Conservation (phyloP, 495 filamentous ascomycete species). For the Talaromyces nanjingensis region DNA sequence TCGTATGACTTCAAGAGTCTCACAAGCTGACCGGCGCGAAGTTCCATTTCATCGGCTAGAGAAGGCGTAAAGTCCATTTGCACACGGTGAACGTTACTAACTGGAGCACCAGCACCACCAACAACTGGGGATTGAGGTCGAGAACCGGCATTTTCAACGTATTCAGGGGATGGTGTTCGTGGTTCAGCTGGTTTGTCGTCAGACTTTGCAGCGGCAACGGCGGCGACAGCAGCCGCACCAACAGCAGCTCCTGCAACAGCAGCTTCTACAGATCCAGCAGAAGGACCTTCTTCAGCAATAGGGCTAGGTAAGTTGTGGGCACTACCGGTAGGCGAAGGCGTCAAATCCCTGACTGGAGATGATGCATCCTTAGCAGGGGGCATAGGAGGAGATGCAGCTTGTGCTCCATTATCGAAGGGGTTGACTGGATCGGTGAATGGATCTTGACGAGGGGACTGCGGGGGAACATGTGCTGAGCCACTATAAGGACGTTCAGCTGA, state of each 20-base stretch:
- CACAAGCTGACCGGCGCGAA: slow-evolving; percentile 73
- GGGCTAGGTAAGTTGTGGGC: slow-evolving; percentile 14
- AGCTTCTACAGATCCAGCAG: neutral
- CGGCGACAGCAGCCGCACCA: slow-evolving; percentile 29
- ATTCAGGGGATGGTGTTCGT: slow-evolving; percentile 20
- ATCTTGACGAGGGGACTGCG: slow-evolving; percentile 26
- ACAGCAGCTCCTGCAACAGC: slow-evolving; percentile 19
- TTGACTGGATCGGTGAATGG: slow-evolving; percentile 44
- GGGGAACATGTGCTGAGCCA: slow-evolving; percentile 16
- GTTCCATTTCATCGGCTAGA: slow-evolving; percentile 81
- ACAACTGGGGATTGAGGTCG: slow-evolving; percentile 41
- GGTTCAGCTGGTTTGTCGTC: slow-evolving; percentile 21
- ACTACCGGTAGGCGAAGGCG: slow-evolving; percentile 5
- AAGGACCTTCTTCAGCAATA: slow-evolving; percentile 6
- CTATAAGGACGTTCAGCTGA: slow-evolving; percentile 10
- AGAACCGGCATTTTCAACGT: slow-evolving; percentile 14
- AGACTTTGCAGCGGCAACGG: slow-evolving; percentile 24
- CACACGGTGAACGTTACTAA: slow-evolving; percentile 72
- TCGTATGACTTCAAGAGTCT: slow-evolving; percentile 93
- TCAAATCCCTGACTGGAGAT: neutral
- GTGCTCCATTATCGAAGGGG: slow-evolving; percentile 40
- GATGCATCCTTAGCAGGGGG: slow-evolving; percentile 9
- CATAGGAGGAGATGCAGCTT: slow-evolving; percentile 33
- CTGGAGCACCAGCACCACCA: slow-evolving; percentile 33
- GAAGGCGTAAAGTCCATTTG: slow-evolving; percentile 94